Base-by-base conservation (phyloP, 441 rosid species). In the Flueggea neowawraea region DNA sequence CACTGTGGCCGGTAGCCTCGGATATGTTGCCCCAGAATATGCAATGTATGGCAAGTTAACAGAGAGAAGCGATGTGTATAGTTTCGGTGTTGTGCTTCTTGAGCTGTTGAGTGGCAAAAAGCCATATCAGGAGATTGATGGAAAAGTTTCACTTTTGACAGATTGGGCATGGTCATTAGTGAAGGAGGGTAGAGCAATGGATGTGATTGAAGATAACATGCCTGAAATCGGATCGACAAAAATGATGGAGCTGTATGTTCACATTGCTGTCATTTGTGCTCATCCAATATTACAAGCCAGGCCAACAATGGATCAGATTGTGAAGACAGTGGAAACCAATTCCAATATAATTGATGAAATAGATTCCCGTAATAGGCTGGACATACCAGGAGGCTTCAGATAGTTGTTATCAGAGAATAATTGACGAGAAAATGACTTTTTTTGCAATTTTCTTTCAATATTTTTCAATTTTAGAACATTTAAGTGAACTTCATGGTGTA, bases 71-170 rank as follows among this genome's bases (percentile, higher is more conserved):
- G 88, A 85, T 49, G 88, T 79, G 43, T 83, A 81, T 51, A 83
- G 91, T 60, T 85, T 72, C 0, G 88, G 91, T 6, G 84, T 77
- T 3, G 75, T 81, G 64, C 76, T 85, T 71, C 83, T 81, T 17
- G 91, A 79, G 78, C 80, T 83, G 52, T 60, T 85, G 69, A 81
- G 88, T 44, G 86, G 86, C 31, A 81, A 65, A 67, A 79, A 71
- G 31, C 86, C 91, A 31, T 69, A 71, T 22, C 60, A 60, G 60
- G 72, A 59, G n/a, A 58, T 62, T 3, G 81, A 75, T 16, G 71
- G 72, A 31, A 69, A 78, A 32, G 74, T 74, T 50, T 58, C 73
- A 14, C 82, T 75, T 4, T 54, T 81, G 72, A 71, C 86, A 41
- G 86, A 82, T 59, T 74, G 83, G 83, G 82, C 82, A 0, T 82